These are phyloP conservation scores for Candida gigantensis DNA, from an alignment of 1,139 yeast genomes.

Conservation along the genomic window DNA sequence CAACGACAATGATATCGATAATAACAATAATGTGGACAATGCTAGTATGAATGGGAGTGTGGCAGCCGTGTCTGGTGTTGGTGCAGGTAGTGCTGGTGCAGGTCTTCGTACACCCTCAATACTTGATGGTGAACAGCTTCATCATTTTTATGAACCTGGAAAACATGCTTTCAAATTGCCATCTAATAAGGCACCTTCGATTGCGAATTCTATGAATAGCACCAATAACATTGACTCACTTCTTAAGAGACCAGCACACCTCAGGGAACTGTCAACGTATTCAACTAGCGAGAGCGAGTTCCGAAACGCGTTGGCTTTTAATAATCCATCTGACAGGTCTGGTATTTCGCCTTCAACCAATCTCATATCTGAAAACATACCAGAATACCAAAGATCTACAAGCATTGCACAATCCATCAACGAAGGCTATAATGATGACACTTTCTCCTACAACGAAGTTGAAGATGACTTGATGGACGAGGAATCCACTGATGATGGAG, in stretches of 20 bases:
- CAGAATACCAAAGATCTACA: conserved; percentile 6
- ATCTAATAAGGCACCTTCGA: conserved; percentile 17
- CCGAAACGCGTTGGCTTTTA: conserved; percentile 2
- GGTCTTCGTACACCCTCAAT: conserved; percentile 10
- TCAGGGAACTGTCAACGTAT: conserved; percentile 14
- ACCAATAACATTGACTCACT: conserved; percentile 20
- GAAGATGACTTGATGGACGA: conserved; percentile 32
- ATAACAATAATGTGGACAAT: conserved; percentile 12
- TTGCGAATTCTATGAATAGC: conserved; percentile 25
- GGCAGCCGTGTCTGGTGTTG: conserved; percentile 2
- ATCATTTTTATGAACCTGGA: conserved; percentile 1
- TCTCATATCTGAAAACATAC: conserved; percentile 1
- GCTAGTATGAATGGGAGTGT: conserved; percentile 17
- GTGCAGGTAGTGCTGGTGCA: not conserved
- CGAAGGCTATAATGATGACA: conserved; percentile 19
- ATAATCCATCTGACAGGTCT: conserved; percentile 3
- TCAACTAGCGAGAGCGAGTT: conserved; percentile 12
- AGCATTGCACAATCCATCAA: conserved; percentile 12
- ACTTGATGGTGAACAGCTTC: conserved; percentile 6
- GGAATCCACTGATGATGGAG: conserved; percentile 36
- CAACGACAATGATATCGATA: conserved; percentile 20
- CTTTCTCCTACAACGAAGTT: conserved; percentile 34
- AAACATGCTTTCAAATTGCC: conserved; percentile 7
- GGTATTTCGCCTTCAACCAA: conserved; percentile 1
- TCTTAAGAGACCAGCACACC: conserved; percentile 14